These are phyloP conservation scores for Aspergillus luchuensis DNA, from an alignment of 2,329 filamentous ascomycete genomes.

Conservation along the genomic window DNA sequence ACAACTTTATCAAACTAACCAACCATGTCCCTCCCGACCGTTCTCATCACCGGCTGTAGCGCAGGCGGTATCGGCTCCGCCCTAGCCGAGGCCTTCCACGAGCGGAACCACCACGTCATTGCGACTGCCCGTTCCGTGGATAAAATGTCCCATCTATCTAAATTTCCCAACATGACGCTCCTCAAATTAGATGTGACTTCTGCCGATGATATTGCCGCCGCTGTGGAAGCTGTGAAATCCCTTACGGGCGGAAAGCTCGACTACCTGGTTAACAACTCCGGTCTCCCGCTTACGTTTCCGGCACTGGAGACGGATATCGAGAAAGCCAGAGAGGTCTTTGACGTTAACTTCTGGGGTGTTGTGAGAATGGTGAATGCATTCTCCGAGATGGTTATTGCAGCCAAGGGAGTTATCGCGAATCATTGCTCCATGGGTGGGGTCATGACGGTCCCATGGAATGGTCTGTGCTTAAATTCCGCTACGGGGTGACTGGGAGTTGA, in stretches of 20 bases:
- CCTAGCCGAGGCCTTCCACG: conserved; percentile 40
- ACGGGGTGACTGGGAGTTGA: neutral
- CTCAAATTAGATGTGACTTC: conserved; percentile 38
- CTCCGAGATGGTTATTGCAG: conserved; percentile 28
- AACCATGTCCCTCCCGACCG: conserved; percentile 8
- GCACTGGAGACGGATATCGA: conserved; percentile 40
- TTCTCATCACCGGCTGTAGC: conserved; percentile 46
- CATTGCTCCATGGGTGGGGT: conserved; percentile 27
- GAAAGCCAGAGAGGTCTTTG: conserved; percentile 41
- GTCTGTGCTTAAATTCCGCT: neutral
- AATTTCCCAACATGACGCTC: conserved; percentile 28
- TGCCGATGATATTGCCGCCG: conserved; percentile 31
- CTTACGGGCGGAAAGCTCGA: conserved; percentile 40
- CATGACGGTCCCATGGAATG: conserved; percentile 14
- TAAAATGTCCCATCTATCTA: conserved; percentile 33
- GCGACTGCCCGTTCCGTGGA: conserved; percentile 38
- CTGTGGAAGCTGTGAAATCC: conserved; percentile 25
- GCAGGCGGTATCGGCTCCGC: conserved; percentile 44
- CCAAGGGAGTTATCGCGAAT: conserved; percentile 31
- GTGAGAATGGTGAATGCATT: conserved; percentile 45
- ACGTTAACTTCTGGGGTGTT: conserved; percentile 47
- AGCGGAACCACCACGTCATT: conserved; percentile 40
- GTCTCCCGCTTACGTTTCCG: conserved; percentile 36
- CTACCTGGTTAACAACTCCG: conserved; percentile 50
- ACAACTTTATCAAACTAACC: neutral